phyloP scores from a whole-genome alignment of 805 yeast species.

The Spathaspora sp. region DNA sequence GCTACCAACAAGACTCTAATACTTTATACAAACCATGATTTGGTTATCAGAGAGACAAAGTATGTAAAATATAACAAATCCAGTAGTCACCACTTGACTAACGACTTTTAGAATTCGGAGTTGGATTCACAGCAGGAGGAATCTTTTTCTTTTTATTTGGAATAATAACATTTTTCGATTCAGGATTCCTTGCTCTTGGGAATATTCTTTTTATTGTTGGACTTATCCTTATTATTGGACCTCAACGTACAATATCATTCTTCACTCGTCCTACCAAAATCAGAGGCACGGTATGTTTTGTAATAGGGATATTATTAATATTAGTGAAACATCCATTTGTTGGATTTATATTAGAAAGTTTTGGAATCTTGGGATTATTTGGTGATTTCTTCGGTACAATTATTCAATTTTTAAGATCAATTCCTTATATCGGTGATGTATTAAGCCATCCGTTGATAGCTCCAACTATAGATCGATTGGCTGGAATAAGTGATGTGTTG shows the following conservation, averaged over 20 bases:
- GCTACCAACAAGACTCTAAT: neutral
- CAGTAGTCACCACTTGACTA: neutral
- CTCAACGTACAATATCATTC: slow-evolving; percentile 74
- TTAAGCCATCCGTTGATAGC: slow-evolving; percentile 79
- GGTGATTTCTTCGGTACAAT: slow-evolving; percentile 93
- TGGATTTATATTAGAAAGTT: slow-evolving; percentile 80
- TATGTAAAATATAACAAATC: slow-evolving; percentile 30
- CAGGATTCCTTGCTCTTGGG: slow-evolving; percentile 86
- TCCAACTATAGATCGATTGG: slow-evolving; percentile 51
- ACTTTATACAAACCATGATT: slow-evolving; percentile 34
- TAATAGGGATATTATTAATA: slow-evolving; percentile 71
- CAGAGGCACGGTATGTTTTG: slow-evolving; percentile 81
- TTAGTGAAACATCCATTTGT: slow-evolving; percentile 71
- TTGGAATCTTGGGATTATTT: slow-evolving; percentile 88
- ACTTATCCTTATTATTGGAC: slow-evolving; percentile 79
- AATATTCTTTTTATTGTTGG: slow-evolving; percentile 81
- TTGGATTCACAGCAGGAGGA: slow-evolving; percentile 87
- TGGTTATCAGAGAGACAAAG: slow-evolving; percentile 79
- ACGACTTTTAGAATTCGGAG: slow-evolving; percentile 68
- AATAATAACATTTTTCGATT: slow-evolving; percentile 78
- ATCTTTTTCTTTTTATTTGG: slow-evolving; percentile 78
- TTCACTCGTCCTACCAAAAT: slow-evolving; percentile 85
- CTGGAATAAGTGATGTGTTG: slow-evolving; percentile 36
- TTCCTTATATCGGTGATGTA: slow-evolving; percentile 85
- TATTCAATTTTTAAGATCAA: slow-evolving; percentile 77